These are phyloP conservation scores for Friedmanniomyces simplex DNA, from an alignment of 495 filamentous ascomycete genomes.

Conservation along the genomic window DNA sequence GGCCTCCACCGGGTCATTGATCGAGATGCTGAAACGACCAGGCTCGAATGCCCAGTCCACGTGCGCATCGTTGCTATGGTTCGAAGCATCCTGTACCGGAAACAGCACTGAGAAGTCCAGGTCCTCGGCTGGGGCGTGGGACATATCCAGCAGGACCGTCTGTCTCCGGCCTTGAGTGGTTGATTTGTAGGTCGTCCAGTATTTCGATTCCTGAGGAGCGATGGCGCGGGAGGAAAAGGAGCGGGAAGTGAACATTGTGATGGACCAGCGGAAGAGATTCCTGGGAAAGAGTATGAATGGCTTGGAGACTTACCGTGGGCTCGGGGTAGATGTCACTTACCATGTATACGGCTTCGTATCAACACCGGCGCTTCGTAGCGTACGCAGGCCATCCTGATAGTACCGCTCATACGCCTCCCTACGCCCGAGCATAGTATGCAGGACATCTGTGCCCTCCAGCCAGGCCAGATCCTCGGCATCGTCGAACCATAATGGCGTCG, in stretches of 20 bases:
- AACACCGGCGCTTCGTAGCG: conserved; percentile 31
- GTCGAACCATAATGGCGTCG: conserved; percentile 49
- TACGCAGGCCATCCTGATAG: conserved; percentile 35
- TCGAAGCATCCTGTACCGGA: conserved; percentile 51
- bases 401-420: conserved; percentile 39
- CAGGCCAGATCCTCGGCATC: conserved; percentile 43
- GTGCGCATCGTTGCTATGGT: conserved; percentile 47
- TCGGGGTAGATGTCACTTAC: conserved; percentile 20
- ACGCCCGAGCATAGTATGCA: conserved; percentile 36
- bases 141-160: conserved; percentile 18
- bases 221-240: conserved; percentile 41
- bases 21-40: conserved; percentile 38
- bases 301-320: background rate
- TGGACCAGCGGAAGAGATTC: conserved; percentile 56
- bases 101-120: conserved; percentile 42
- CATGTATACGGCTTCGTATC: conserved; percentile 31
- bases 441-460: conserved; percentile 52
- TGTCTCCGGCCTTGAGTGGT: conserved; percentile 1
- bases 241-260: conserved; percentile 51
- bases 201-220: conserved; percentile 30
- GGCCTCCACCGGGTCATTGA: conserved; percentile 34
- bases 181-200: conserved; percentile 18
- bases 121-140: conserved; percentile 9
- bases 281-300: conserved; percentile 31
- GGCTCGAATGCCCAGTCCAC: conserved; percentile 51